Conservation (phyloP, 176 grass and related monocot species). For the Lolium multiflorum region DNA sequence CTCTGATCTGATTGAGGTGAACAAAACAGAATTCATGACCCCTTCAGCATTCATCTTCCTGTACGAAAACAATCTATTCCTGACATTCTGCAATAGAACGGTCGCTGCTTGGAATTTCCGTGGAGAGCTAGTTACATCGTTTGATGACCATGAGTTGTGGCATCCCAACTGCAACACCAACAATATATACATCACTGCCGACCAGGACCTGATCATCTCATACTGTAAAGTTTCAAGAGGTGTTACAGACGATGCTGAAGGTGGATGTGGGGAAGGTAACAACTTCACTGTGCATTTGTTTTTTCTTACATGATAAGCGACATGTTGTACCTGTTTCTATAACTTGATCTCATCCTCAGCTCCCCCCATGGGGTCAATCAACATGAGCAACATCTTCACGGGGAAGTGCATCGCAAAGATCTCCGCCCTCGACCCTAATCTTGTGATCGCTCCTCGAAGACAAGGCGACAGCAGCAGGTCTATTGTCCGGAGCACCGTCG, state of each 20-base stretch:
- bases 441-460: slow-evolving; percentile 54
- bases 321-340: background rate
- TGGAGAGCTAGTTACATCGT: slow-evolving; percentile 74
- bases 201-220: slow-evolving; percentile 75
- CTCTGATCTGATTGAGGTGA: slow-evolving; percentile 67
- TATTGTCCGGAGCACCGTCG: slow-evolving; percentile 54
- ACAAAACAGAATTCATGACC: slow-evolving; percentile 74
- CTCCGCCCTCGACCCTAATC: slow-evolving; percentile 53
- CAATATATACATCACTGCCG: slow-evolving; percentile 76
- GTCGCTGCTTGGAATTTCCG: slow-evolving; percentile 78
- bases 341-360: slow-evolving; percentile 40
- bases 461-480: slow-evolving; percentile 52
- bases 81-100: slow-evolving; percentile 73
- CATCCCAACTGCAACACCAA: slow-evolving; percentile 77
- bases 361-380: slow-evolving; percentile 59
- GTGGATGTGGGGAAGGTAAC: slow-evolving; percentile 51
- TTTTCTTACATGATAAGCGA: background rate
- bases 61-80: slow-evolving; percentile 74
- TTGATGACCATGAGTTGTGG: slow-evolving; percentile 76
- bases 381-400: slow-evolving; percentile 81
- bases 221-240: slow-evolving; percentile 61
- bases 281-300: background rate
- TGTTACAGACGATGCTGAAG: background rate
- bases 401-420: slow-evolving; percentile 79
- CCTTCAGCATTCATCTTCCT: slow-evolving; percentile 86